A percentile compares a stretch with the other conserved stretches of the same genome.
Evolutionary conservation across 345 rosid genomes (phyloP).

Genomic region (Euclidium syriacum): DNA sequence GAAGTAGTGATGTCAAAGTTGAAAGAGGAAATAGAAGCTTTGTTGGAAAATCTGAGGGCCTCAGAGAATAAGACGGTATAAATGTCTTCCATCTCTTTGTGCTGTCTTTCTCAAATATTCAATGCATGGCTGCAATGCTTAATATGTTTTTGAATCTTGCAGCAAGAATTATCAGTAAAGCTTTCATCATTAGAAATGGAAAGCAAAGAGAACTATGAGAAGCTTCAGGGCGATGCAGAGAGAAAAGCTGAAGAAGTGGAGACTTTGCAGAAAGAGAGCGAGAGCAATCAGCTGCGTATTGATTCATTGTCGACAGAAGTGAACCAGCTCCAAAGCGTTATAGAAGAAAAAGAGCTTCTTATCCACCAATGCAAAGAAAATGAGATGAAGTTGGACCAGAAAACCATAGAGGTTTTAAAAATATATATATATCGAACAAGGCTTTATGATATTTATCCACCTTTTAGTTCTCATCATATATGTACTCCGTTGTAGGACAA

Average conservation of each 20-base stretch:
- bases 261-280: constrained; percentile 42
- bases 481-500: constrained; percentile 51
- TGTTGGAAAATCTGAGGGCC: constrained; percentile 47
- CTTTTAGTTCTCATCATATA: constrained; percentile 6
- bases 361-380: constrained; percentile 47
- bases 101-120: neutral
- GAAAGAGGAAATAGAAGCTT: constrained; percentile 43
- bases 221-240: constrained; percentile 47
- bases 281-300: constrained; percentile 40
- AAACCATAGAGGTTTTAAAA: constrained; percentile 52
- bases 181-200: constrained; percentile 53
- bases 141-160: constrained; percentile 30
- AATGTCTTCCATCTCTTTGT: constrained; percentile 1
- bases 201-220: constrained; percentile 50
- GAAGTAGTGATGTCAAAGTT: constrained; percentile 48
- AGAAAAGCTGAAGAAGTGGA: constrained; percentile 44
- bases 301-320: constrained; percentile 57
- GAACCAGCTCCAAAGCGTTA: constrained; percentile 39
- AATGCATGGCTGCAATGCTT: constrained; percentile 20
- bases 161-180: constrained; percentile 61
- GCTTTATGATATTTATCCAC: neutral
- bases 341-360: constrained; percentile 67
- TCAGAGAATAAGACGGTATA: constrained; percentile 62
- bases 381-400: constrained; percentile 57
- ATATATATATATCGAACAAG: neutral